A percentile compares a stretch with the other conserved stretches of the same genome.
Evolutionary conservation across 352 stramenopile species (phyloP).

Genomic region (Stephanocyclus meneghinianus): DNA sequence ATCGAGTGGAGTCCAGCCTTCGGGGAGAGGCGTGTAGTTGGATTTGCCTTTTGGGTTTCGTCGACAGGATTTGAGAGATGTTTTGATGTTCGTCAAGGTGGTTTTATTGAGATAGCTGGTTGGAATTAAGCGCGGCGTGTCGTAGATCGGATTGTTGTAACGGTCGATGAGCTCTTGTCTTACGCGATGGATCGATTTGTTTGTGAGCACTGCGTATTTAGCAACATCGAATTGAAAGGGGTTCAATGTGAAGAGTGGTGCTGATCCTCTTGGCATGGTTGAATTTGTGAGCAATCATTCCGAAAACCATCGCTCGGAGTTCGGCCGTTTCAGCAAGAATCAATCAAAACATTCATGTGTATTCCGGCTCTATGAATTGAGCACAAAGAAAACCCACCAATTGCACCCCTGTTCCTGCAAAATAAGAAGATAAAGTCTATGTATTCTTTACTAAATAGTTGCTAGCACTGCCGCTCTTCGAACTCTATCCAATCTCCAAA

Average conservation of each 20-base stretch:
- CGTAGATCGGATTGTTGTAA: slow-evolving; percentile 8
- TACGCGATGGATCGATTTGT: slow-evolving; percentile 3
- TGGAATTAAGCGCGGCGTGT: slow-evolving; percentile 11
- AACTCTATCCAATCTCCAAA: no score
- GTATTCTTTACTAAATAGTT: background rate
- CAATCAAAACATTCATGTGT: background rate
- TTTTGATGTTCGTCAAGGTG: slow-evolving; percentile 13
- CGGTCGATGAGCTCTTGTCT: slow-evolving; percentile 9
- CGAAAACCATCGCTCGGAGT: background rate
- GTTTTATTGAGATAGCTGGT: slow-evolving; percentile 12
- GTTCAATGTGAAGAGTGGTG: background rate
- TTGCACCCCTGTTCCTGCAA: background rate
- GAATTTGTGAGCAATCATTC: background rate
- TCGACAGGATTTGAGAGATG: slow-evolving; percentile 8
- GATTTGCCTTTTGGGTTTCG: background rate
- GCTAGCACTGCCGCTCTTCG: no score
- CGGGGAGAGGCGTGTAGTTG: slow-evolving; percentile 2
- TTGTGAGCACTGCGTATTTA: background rate
- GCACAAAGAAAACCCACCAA: background rate
- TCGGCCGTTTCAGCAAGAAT: background rate
- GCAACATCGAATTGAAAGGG: background rate
- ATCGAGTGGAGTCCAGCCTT: slow-evolving; percentile 11
- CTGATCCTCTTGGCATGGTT: background rate
- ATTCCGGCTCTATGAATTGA: slow-evolving; percentile 1
- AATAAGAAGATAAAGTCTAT: slow-evolving; percentile 1